These are phyloP conservation scores for Psidium guajava DNA, from an alignment of 345 rosid species.

Conservation along the genomic window DNA sequence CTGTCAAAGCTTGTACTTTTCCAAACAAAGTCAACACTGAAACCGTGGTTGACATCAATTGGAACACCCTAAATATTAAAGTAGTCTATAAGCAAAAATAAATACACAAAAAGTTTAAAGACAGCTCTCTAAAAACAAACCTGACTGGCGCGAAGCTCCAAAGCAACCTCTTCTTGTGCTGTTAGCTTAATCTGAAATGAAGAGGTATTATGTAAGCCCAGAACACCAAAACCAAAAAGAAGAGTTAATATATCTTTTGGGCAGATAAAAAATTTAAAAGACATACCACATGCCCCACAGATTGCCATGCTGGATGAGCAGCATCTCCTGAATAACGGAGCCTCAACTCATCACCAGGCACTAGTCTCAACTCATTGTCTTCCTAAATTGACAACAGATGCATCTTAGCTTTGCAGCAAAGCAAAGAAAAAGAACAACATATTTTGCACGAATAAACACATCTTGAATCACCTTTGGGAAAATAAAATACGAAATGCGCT, in stretches of 20 bases:
- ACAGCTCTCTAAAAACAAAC: conserved; percentile 19
- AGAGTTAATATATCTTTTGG: not conserved
- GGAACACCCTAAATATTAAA: conserved; percentile 76
- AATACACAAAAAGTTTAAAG: not conserved
- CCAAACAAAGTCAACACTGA: conserved; percentile 99
- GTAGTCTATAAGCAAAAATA: not conserved
- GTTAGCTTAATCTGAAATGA: conserved; percentile 79
- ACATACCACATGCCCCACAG: conserved; percentile 98
- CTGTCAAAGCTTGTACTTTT: conserved; percentile 99
- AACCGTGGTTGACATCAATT: conserved; percentile 84
- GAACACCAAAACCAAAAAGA: not conserved
- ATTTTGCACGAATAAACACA: not conserved
- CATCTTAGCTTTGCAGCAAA: conserved; percentile 6
- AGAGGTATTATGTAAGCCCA: not conserved
- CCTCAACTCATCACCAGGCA: conserved; percentile 95
- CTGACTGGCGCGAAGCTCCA: conserved; percentile 99
- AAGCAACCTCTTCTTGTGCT: conserved; percentile 96
- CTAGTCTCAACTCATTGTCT: conserved; percentile 95
- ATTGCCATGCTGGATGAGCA: conserved; percentile 96
- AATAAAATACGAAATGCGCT: conserved; percentile 86
- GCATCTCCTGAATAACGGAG: conserved; percentile 97
- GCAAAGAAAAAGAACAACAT: not conserved
- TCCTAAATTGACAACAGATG: conserved; percentile 39
- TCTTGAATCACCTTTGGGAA: conserved; percentile 71
- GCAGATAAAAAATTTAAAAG: not conserved